Evolutionary conservation across 2,329 filamentous ascomycete species (phyloP), one percentile per base, ranked within the genome.

Genomic region (Macroventuria anomochaeta): DNA sequence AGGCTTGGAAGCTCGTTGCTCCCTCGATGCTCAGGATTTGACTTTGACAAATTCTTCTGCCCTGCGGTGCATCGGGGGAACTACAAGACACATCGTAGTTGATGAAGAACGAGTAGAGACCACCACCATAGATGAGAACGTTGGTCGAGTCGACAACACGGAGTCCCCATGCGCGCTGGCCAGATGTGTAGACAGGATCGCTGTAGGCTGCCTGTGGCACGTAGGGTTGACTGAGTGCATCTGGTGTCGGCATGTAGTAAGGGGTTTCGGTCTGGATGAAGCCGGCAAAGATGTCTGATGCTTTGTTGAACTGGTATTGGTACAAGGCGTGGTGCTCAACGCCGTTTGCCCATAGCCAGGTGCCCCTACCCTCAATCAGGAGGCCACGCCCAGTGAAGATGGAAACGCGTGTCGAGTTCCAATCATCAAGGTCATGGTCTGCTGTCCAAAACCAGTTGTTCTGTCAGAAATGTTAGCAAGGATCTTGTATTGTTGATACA

Each of bases 181-280:
- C 61, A 6, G 61, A 28, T 1, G 62, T 52, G 73, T 95, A 96
- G 64, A 86, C 82, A 0, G 92, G 89, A 70, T 95, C 90, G 41
- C 76, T 76, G 69, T 81, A 90, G 10, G 76, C 75, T 26, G 81
- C 59, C 12, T 63, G 63, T 58, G 80, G 76, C 0, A 77, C 78
- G 74, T 89, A 92, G 23, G 88, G 89, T 29, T 71, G 68, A 12
- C 81, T 79, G 7, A 83, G 81, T 1, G 90, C 85, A 62, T 89
- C 84, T 3, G 92, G 91, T 76, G 91, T 91, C 70, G 88, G 85
- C 79, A 96, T 90, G 82, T 88, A 91, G 80, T 86, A 85, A 11
- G 93, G 89, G 2, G 93, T 96, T 78, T 97, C 93, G 5, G 90
- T 90, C 79, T 97, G 93, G 67, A 96, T 92, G 54, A 90, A 79